These are phyloP conservation scores for Ceratocystis variospora DNA, from an alignment of 2,329 filamentous ascomycete species.

Conservation along the genomic window DNA sequence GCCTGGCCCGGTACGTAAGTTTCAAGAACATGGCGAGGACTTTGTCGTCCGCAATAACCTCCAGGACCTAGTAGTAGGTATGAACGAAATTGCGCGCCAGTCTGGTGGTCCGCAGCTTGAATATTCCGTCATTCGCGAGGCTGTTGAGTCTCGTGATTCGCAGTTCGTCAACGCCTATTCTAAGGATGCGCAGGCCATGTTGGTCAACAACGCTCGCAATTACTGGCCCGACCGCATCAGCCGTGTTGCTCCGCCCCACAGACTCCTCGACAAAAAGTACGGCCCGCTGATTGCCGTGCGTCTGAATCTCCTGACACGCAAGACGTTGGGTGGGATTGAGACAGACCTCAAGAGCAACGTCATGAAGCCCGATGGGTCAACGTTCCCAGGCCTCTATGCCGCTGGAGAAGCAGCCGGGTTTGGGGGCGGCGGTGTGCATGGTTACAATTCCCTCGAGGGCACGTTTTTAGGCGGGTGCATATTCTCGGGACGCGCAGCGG, in stretches of 20 bases:
- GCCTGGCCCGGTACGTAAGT: slow-evolving; percentile 42
- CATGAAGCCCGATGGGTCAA: slow-evolving; percentile 33
- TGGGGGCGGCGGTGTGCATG: slow-evolving; percentile 48
- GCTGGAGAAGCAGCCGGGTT: slow-evolving; percentile 48
- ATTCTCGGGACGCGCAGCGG: slow-evolving; percentile 45
- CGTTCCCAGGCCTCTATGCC: slow-evolving; percentile 43
- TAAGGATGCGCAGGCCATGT: slow-evolving; percentile 50
- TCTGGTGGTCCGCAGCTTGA: slow-evolving; percentile 36
- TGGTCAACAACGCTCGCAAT: slow-evolving; percentile 41
- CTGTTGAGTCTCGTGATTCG: slow-evolving; percentile 39
- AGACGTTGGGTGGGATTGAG: slow-evolving; percentile 47
- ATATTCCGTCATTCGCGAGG: slow-evolving; percentile 31
- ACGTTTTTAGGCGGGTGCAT: slow-evolving; percentile 51
- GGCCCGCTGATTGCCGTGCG: slow-evolving; percentile 47
- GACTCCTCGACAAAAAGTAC: slow-evolving; percentile 38
- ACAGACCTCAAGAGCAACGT: slow-evolving; percentile 44
- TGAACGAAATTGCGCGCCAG: slow-evolving; percentile 42
- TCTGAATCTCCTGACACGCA: slow-evolving; percentile 47
- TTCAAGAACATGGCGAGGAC: slow-evolving; percentile 44
- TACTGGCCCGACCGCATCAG: slow-evolving; percentile 42
- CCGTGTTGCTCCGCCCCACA: slow-evolving; percentile 41
- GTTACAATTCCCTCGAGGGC: slow-evolving; percentile 48
- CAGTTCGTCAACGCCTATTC: slow-evolving; percentile 43
- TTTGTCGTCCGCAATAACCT: slow-evolving; percentile 46
- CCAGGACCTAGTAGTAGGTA: slow-evolving; percentile 40